Conservation (phyloP, 805 yeast genomes). For the Metschnikowia aberdeeniae region DNA sequence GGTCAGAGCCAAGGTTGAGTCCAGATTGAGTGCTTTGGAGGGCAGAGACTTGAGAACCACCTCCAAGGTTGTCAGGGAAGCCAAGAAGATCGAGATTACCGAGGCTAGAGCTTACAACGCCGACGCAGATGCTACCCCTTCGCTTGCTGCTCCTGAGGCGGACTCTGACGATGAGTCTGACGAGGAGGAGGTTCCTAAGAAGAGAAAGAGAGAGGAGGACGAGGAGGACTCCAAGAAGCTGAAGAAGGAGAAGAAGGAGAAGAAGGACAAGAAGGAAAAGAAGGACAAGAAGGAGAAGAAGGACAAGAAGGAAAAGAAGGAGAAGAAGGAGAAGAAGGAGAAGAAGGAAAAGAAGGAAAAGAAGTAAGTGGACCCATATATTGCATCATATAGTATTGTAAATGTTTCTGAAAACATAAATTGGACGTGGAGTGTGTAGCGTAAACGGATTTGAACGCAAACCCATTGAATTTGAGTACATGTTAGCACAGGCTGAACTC, state of each 20-base stretch:
- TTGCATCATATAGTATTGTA: constrained; percentile 15
- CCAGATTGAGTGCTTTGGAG: constrained; percentile 89
- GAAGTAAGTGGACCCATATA: constrained; percentile 21
- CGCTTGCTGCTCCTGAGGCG: constrained; percentile 25
- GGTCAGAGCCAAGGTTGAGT: constrained; percentile 90
- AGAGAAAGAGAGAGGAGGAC: constrained; percentile 20
- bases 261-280: constrained; percentile 33
- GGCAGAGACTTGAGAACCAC: constrained; percentile 95
- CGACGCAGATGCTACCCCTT: constrained; percentile 75
- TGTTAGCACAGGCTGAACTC: too few relatives aligned
- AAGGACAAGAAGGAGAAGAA: constrained; percentile 45
- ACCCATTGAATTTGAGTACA: too few relatives aligned
- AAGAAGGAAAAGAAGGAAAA: constrained; percentile 30
- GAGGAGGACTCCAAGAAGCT: constrained; percentile 14
- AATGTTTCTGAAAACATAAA: constrained; percentile 6
- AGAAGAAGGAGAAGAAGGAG: constrained; percentile 40
- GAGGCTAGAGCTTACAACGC: constrained; percentile 89
- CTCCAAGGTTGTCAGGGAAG: constrained; percentile 74
- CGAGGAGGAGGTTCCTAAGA: constrained; percentile 14
- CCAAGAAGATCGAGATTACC: constrained; percentile 79
- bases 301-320: constrained; percentile 49
- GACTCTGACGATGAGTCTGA: constrained; percentile 25
- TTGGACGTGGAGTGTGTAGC: background rate
- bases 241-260: constrained; percentile 21
- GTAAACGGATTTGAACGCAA: background rate